These are phyloP conservation scores for Rhododendron griersonianum DNA, from an alignment of 148 eudicot genomes.

Conservation along the genomic window DNA sequence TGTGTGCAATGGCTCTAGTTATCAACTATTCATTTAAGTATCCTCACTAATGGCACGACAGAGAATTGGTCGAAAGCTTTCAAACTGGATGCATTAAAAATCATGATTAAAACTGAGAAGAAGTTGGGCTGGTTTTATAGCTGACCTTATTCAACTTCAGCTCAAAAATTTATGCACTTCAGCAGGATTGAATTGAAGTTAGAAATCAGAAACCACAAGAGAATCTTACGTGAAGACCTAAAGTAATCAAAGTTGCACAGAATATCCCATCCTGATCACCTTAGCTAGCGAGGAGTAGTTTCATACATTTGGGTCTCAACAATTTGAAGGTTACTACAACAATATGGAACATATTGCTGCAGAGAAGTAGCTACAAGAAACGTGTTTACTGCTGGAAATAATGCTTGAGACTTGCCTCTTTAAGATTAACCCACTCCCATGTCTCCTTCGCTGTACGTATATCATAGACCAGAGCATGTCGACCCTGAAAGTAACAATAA, in stretches of 20 bases:
- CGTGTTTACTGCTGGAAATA: neutral
- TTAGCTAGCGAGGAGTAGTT: neutral
- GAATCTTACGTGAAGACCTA: neutral
- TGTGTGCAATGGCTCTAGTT: neutral
- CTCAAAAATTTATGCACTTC: neutral
- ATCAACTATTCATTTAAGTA: neutral
- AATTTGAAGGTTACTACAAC: neutral
- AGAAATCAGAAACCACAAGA: constrained; percentile 1
- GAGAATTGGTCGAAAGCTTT: neutral
- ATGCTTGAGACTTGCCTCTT: constrained; percentile 46
- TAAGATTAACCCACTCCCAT: constrained; percentile 90
- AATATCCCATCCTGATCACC: neutral
- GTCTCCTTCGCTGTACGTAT: constrained; percentile 59
- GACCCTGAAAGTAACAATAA: constrained; percentile 52
- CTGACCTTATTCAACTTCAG: neutral
- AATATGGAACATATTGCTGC: neutral
- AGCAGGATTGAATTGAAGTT: neutral
- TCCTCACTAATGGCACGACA: neutral
- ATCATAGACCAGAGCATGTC: constrained; percentile 81
- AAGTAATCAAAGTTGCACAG: neutral
- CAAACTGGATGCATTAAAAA: neutral
- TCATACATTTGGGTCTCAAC: neutral
- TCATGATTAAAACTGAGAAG: neutral
- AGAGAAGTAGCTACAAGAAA: neutral
- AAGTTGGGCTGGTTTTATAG: neutral